Base-by-base conservation (phyloP, 768 basidiomycete species). In the Austroboletus eburneus region DNA sequence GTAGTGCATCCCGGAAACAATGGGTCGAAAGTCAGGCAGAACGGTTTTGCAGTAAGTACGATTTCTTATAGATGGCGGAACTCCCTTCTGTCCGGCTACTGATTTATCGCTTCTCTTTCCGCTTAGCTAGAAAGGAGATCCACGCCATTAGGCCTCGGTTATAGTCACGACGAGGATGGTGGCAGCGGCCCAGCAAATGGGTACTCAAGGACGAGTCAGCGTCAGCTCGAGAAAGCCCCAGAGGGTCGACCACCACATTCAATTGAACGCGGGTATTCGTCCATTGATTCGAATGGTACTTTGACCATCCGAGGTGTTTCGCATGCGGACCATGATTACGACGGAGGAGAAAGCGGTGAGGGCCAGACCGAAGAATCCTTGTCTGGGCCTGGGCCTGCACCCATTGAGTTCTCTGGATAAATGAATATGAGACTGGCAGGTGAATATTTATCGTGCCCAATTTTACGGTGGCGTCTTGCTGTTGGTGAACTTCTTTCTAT, bases 141-240 rank as follows among this genome's bases (percentile, higher is more conserved):
- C 4, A 6, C 46, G 3, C 12, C 47, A 16, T 61, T 64, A 13
- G 66, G 37, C 18, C 45, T 24, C 16, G 47, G 35, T 16, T 25
- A 44, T 42, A 42, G 45, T 13, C 39, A 23, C 22, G 39, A 35
- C n/a, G 22, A 30, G 17, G 34, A 27, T 16, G 33, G 27, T 10
- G 9, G 30, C 29, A 47, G 46, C 7, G 48, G 50, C 20, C 35
- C 35, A 37, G 37, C 30, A 17, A 51, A 55, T 13, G 49, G 27
- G 52, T 73, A 37, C 61, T 70, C 76, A 34, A 67, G 72, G 40
- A 69, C 74, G 20, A 83, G 78, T 57, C 72, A 75, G 55, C 78
- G 87, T 38, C 81, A 79, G 58, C 75, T 79, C 66, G 87, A 86
- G 62, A 87, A 87, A 67, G 83, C 85, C 9, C 83, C 85, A 0